Evolutionary conservation across 257 asterid genomes (phyloP).

Genomic region (Ballota nigra): DNA sequence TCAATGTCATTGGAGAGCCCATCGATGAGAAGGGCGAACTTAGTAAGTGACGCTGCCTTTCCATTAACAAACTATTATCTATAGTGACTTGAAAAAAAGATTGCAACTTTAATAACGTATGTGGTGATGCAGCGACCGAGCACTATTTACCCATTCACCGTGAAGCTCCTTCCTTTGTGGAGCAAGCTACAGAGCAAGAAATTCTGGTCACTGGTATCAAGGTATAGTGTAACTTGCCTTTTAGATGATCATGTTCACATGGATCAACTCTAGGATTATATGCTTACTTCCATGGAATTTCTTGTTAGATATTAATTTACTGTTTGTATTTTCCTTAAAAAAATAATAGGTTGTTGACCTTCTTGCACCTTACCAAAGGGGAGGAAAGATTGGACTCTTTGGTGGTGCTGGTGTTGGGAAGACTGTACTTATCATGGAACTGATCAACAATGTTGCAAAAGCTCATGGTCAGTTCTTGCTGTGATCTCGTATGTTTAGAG

Average conservation of each 20-base stretch:
- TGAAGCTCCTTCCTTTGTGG: slow-evolving; percentile 94
- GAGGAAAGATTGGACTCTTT: slow-evolving; percentile 96
- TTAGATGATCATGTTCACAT: background rate
- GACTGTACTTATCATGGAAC: slow-evolving; percentile 94
- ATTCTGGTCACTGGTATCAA: slow-evolving; percentile 97
- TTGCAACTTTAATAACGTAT: slow-evolving; percentile 21
- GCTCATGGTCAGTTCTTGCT: slow-evolving; percentile 71
- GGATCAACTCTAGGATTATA: background rate
- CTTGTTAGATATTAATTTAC: background rate
- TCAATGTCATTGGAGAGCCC: slow-evolving; percentile 95
- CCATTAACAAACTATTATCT: background rate
- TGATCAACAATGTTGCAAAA: slow-evolving; percentile 92
- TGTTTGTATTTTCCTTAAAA: background rate
- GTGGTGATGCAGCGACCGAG: slow-evolving; percentile 61
- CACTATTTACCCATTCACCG: slow-evolving; percentile 93
- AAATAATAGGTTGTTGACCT: slow-evolving; percentile 78
- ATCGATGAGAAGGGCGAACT: slow-evolving; percentile 83
- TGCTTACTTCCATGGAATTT: background rate
- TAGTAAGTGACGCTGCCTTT: slow-evolving; percentile 44
- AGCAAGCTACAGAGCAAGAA: slow-evolving; percentile 95
- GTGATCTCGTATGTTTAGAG: background rate
- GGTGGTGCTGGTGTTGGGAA: slow-evolving; percentile 99
- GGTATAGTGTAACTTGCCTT: slow-evolving; percentile 39
- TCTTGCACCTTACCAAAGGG: slow-evolving; percentile 98
- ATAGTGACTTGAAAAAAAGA: background rate